Evolutionary conservation across 441 rosid species (phyloP), one percentile per base, ranked within the genome.

Genomic region (Codiaeum variegatum): DNA sequence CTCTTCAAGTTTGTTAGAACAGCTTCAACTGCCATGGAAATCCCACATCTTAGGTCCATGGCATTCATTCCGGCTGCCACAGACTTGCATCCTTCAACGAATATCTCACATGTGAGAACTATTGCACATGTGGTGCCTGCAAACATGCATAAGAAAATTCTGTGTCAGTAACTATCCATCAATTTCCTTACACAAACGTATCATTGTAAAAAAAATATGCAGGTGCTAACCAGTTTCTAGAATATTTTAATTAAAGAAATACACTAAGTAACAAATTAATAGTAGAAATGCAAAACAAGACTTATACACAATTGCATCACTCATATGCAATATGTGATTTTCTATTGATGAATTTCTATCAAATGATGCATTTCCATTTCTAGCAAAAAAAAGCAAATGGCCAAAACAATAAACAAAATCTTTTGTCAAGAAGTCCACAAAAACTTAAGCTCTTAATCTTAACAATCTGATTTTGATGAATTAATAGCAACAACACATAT

Each of bases 11-110:
- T 85, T 21, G 96, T 85, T 21, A 90, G 88, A 44, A 90, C 93
- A 5, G 89, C 60, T 79, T 90, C 96, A 71, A 88, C 96, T 10
- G 93, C 93, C 93, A 90, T 81, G 0, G 83, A 51, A 24, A 90
- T 88, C 62, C 93, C 93, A 51, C 93, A 84, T 62, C 96, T 80
- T 18, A 88, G 76, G 77, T 90, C 96, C 93, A 90, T 88, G 0
- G 93, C 91, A 79, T 88, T 90, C 96, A 90, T 84, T 66, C 96
- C 96, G 0, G 92, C 96, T 2, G 96, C 96, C 67, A 90, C 93
- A 19, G 96, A 87, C 77, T 88, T 90, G 82, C 93, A 88, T 23
- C 93, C 96, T 77, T 90, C 96, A 0, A 80, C 62, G 51, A 90
- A 90, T 73, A 90, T 90, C 2, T 93, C 93, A 5, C 81, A 77